Evolutionary conservation across 352 stramenopile genomes (phyloP).

Genomic region (Elongisporangium prolatum): DNA sequence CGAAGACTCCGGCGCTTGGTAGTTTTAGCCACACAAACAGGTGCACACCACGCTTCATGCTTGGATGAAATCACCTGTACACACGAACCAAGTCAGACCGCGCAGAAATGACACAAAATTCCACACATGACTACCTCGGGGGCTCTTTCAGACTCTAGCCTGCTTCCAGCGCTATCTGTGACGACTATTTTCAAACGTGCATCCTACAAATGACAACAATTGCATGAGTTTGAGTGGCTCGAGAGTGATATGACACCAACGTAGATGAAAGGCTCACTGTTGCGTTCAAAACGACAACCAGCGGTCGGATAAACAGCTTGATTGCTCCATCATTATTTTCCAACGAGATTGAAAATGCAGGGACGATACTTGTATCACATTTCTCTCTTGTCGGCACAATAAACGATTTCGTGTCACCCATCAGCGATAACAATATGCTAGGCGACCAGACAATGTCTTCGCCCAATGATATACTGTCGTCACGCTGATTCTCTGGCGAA

Average conservation of each 20-base stretch:
- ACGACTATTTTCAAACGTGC: constrained; percentile 16
- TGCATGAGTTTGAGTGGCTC: neutral
- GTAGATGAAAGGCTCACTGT: constrained; percentile 25
- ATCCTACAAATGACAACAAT: constrained; percentile 8
- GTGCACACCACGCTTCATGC: constrained; percentile 33
- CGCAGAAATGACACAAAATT: no score
- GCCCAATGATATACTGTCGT: neutral
- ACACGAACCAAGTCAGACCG: constrained; percentile 1
- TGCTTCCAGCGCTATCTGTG: constrained; percentile 18
- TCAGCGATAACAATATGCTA: constrained; percentile 20
- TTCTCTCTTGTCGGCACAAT: constrained; percentile 10
- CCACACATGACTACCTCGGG: neutral
- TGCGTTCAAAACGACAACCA: constrained; percentile 53
- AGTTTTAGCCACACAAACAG: constrained; percentile 39
- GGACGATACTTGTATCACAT: constrained; percentile 14
- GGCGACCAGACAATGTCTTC: constrained; percentile 21
- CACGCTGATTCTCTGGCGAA: neutral
- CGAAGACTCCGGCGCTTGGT: constrained; percentile 43
- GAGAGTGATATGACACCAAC: neutral
- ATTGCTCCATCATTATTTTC: constrained; percentile 22
- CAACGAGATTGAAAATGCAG: constrained; percentile 32
- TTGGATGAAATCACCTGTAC: constrained; percentile 22
- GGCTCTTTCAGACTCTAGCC: constrained; percentile 5
- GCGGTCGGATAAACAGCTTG: constrained; percentile 34
- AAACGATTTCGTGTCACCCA: constrained; percentile 27